Percentiles rank a stretch among this genome's conserved stretches.
Conservation (phyloP, 257 asterid species). For the Primulina eburnea region DNA sequence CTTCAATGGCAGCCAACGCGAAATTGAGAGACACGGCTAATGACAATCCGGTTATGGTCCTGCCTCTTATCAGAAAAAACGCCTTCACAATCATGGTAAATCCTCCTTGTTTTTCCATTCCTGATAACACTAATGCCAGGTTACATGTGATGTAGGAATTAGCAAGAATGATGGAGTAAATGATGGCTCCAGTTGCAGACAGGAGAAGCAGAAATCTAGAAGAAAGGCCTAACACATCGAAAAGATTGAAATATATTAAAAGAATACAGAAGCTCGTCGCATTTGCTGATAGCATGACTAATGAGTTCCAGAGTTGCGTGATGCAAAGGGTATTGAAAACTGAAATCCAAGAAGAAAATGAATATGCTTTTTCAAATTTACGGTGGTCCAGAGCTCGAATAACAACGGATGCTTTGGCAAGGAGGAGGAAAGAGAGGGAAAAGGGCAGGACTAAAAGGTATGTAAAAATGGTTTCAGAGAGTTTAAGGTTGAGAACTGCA, state of each 20-base stretch:
- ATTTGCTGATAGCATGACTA: conserved; percentile 48
- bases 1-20: conserved; percentile 52
- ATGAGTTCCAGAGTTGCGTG: conserved; percentile 53
- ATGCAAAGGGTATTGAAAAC: conserved; percentile 46
- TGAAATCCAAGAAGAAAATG: conserved; percentile 25
- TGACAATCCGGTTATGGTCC: conserved; percentile 54
- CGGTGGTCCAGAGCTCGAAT: conserved; percentile 24
- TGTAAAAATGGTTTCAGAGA: conserved; percentile 51
- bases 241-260: conserved; percentile 33
- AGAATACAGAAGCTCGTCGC: conserved; percentile 50
- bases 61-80: conserved; percentile 40
- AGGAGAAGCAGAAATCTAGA: conserved; percentile 27
- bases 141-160: conserved; percentile 49
- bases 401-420: conserved; percentile 45
- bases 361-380: conserved; percentile 1
- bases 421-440: conserved; percentile 50
- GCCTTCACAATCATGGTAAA: conserved; percentile 45
- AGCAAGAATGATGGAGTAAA: conserved; percentile 51
- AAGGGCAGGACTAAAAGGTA: conserved; percentile 33
- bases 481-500: conserved; percentile 46
- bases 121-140: conserved; percentile 50
- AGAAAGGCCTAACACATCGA: conserved; percentile 37
- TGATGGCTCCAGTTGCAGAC: conserved; percentile 40
- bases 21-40: conserved; percentile 42
- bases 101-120: conserved; percentile 47